phyloP scores from a whole-genome alignment of 140 eudicot genomes.

The Artemisia princeps region DNA sequence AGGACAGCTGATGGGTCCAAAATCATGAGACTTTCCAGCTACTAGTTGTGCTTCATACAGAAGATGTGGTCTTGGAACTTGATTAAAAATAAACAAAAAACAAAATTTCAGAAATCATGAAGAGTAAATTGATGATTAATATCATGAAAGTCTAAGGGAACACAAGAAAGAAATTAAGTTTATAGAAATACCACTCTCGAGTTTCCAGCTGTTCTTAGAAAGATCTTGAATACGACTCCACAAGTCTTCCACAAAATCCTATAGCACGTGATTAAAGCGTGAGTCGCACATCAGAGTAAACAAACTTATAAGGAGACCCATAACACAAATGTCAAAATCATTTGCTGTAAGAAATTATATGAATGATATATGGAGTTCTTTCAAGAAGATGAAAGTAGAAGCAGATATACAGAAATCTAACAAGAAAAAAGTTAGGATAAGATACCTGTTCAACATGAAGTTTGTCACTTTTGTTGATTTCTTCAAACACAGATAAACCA shows the following conservation, averaged over 20 bases:
- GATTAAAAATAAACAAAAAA: background rate
- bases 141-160: background rate
- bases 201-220: constrained; percentile 80
- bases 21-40: constrained; percentile 86
- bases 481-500: constrained; percentile 68
- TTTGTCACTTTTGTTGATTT: constrained; percentile 39
- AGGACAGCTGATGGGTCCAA: constrained; percentile 70
- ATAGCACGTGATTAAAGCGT: background rate
- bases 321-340: too few relatives aligned
- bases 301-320: too few relatives aligned
- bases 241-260: constrained; percentile 94
- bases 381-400: background rate
- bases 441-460: constrained; percentile 53
- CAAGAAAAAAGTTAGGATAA: background rate
- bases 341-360: too few relatives aligned
- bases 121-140: background rate
- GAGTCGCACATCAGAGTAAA: too few relatives aligned
- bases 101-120: constrained; percentile 1
- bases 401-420: background rate
- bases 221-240: constrained; percentile 88
- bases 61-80: constrained; percentile 92
- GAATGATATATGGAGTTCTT: background rate
- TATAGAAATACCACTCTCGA: constrained; percentile 68
- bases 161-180: background rate
- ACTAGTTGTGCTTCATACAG: constrained; percentile 87